Conservation (phyloP, 441 rosid genomes). For the Eruca vesicaria region DNA sequence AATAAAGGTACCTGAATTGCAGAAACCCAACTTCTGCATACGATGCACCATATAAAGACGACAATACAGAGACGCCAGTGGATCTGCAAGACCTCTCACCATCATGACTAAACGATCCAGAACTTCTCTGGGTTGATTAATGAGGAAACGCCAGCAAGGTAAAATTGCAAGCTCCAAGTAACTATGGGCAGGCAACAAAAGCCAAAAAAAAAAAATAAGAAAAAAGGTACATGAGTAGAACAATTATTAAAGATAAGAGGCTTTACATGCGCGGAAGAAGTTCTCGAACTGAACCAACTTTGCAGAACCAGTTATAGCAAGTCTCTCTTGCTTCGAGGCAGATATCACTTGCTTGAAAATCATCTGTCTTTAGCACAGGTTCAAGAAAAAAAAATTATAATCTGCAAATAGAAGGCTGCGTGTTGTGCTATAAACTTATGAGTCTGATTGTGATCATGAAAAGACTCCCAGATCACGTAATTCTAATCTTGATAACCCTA, state of each 20-base stretch:
- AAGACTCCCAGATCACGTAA: neutral
- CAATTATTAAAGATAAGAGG: constrained; percentile 26
- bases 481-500: neutral
- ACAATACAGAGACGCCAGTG: constrained; percentile 80
- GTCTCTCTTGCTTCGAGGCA: constrained; percentile 84
- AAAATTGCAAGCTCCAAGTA: constrained; percentile 86
- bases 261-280: constrained; percentile 93
- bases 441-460: neutral
- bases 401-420: constrained; percentile 18
- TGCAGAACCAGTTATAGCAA: constrained; percentile 91
- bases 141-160: constrained; percentile 88
- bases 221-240: neutral
- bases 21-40: constrained; percentile 58
- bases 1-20: constrained; percentile 50
- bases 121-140: constrained; percentile 51
- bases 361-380: constrained; percentile 54
- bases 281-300: constrained; percentile 80
- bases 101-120: constrained; percentile 71
- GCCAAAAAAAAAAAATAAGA: constrained; percentile 14
- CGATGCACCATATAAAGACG: constrained; percentile 76
- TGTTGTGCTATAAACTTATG: constrained; percentile 9
- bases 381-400: constrained; percentile 22
- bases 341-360: constrained; percentile 65
- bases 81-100: constrained; percentile 91
- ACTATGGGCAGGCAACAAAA: constrained; percentile 40